Evolutionary conservation across 768 basidiomycete genomes (phyloP), one percentile per base, ranked within the genome.

Genomic region (Asterophora lycoperdoides): DNA sequence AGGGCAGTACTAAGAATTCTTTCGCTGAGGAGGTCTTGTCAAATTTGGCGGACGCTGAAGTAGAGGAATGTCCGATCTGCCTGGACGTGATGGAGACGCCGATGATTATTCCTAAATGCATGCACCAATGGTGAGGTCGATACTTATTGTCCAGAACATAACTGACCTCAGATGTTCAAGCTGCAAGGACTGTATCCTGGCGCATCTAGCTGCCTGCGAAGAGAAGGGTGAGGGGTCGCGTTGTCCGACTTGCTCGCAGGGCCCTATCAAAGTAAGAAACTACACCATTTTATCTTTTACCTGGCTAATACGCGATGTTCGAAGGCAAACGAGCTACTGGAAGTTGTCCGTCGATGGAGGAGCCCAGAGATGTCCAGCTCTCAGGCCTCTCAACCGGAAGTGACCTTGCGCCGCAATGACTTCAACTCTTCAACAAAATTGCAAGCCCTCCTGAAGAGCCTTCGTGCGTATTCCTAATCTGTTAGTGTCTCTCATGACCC

Each of bases 371-470:
- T 53, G 4, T 53, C 56, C 1, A 62, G 48, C 44, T 71, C 74
- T 7, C 72, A 75, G 53, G 45, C 61, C 14, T 61, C 71, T 4
- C 57, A 68, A 32, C 68, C 78, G 10, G 68, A 64, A 13, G 71
- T 92, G 20, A 68, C 78, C 11, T 67, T 94, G 38, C 74, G 88
- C 9, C 80, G 83, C 56, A 92, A 92, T 55, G 82, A 94, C 66
- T 91, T 96, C 66, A 78, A 81, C 33, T 87, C 90, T 4, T 93
- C 90, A 8, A 96, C 94, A 1, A 98, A 98, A 66, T 72, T 98
- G 3, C 80, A 93, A 46, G 93, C 93, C 1, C 69, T 98, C 20
- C 65, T 89, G 8, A 74, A 79, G 49, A 78, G 85, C 61, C 75
- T 98, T 4, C 75, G 89, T 80, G 61, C 45, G 73, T 71, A 5